Conservation (phyloP, 2,329 filamentous ascomycete genomes). For the Trichoderma afroharzianum region DNA sequence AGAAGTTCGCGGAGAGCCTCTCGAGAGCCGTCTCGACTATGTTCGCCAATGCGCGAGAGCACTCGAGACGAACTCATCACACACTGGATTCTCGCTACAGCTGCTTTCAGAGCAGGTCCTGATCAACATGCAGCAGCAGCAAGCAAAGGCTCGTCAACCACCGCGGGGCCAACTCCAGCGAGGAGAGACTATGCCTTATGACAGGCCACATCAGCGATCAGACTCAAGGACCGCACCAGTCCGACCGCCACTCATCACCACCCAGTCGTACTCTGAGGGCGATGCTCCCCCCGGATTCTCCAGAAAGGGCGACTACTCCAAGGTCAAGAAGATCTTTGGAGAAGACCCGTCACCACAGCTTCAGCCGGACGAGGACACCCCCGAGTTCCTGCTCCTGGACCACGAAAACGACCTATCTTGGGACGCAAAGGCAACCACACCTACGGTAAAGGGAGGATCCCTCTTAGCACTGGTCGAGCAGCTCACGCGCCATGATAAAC, state of each 20-base stretch:
- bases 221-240: constrained; percentile 48
- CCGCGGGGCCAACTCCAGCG: constrained; percentile 53
- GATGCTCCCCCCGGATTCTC: constrained; percentile 49
- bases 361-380: constrained; percentile 67
- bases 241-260: constrained; percentile 47
- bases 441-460: constrained; percentile 83
- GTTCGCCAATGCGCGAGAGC: constrained; percentile 75
- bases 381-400: constrained; percentile 81
- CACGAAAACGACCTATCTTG: constrained; percentile 86
- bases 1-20: constrained; percentile 80
- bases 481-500: constrained; percentile 89
- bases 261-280: constrained; percentile 65
- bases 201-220: constrained; percentile 51
- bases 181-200: constrained; percentile 55
- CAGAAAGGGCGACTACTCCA: constrained; percentile 59
- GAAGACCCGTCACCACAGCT: constrained; percentile 56
- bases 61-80: constrained; percentile 79
- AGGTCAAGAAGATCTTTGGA: constrained; percentile 64
- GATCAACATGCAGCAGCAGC: constrained; percentile 45
- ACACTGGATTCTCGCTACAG: constrained; percentile 84
- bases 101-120: constrained; percentile 79
- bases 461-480: constrained; percentile 88
- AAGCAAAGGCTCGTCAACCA: constrained; percentile 39
- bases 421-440: constrained; percentile 73
- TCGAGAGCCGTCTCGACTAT: constrained; percentile 80